phyloP scores from a whole-genome alignment of 495 filamentous ascomycete species.

The Xylaria bambusicola region DNA sequence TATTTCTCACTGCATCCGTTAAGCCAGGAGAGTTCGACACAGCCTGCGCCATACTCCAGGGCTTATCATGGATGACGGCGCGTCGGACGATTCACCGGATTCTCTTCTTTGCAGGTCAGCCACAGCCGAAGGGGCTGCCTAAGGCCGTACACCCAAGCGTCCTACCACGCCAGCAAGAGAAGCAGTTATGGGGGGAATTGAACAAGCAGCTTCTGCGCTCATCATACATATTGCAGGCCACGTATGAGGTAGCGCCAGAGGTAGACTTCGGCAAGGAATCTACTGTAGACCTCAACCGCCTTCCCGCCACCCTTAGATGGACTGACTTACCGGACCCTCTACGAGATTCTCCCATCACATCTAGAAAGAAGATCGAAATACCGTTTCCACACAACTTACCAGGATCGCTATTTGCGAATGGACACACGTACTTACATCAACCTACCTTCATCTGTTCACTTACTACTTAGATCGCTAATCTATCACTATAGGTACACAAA shows the following conservation, averaged over 20 bases:
- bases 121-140: slow-evolving; percentile 37
- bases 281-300: slow-evolving; percentile 26
- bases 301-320: slow-evolving; percentile 40
- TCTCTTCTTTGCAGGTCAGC: slow-evolving; percentile 38
- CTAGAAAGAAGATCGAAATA: slow-evolving; percentile 44
- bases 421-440: slow-evolving; percentile 30
- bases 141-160: slow-evolving; percentile 24
- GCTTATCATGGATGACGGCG: slow-evolving; percentile 43
- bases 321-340: slow-evolving; percentile 46
- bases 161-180: slow-evolving; percentile 24
- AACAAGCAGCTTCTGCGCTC: slow-evolving; percentile 41
- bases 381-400: slow-evolving; percentile 31
- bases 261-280: slow-evolving; percentile 31
- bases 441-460: not conserved
- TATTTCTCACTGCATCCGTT: slow-evolving; percentile 44
- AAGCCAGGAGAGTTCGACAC: slow-evolving; percentile 33
- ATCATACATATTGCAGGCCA: slow-evolving; percentile 42
- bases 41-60: slow-evolving; percentile 42
- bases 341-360: slow-evolving; percentile 35
- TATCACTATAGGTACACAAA: slow-evolving; percentile 34
- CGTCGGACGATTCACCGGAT: slow-evolving; percentile 37
- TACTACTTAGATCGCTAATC: not conserved
- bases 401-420: slow-evolving; percentile 35
- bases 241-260: slow-evolving; percentile 41
- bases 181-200: slow-evolving; percentile 42